Evolutionary conservation across 225 moss, liverwort and hornwort genomes (phyloP), one percentile per base, ranked within the genome.

Genomic region (Physcomitrellopsis africana): DNA sequence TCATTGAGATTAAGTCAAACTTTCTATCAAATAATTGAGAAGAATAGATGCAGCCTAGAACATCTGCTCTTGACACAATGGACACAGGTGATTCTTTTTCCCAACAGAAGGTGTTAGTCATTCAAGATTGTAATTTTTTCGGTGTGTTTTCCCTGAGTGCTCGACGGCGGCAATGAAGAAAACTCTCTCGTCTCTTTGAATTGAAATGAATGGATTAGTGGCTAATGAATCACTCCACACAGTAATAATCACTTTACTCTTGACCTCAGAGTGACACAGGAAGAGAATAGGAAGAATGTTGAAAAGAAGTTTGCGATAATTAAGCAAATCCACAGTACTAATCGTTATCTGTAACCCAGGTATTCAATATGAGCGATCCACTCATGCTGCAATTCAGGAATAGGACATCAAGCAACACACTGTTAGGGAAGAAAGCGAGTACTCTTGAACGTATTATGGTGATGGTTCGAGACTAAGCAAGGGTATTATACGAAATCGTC

Each of bases 201-300:
- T 72, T 9, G n/a, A 18, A 23, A 62, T 10, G 10, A 49, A 19
- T 19, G 49, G 44, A 49, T 48, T 19, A 22, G 9, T 44, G 44
- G 23, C 70, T 45, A 19, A 23, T 37, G 32, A 37, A 37, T 37
- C 7, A 7, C 32, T 2, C 7, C 32, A 37, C 32, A 37, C 32
- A 2, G 32, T 37, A 37, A 1, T 37, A 4, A 37, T 37, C 62
- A 32, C 17, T 74, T 45, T 74, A 60, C 44, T 60, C 26, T n/a
- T 66, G 58, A 44, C 32, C 47, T 77, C 5, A 27, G 20, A 32
- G 56, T 56, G 69, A 15, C 26, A 62, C 19, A n/a, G 17, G 18
- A 52, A 5, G n/a, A 62, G 18, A 53, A 46, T 24, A 13, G 43
- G 17, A 22, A 37, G 7, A 5, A 37, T 37, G 32, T 37, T 37